These are phyloP conservation scores for Tolypocladium ovalisporum DNA, from an alignment of 2,329 filamentous ascomycete species.

Conservation along the genomic window DNA sequence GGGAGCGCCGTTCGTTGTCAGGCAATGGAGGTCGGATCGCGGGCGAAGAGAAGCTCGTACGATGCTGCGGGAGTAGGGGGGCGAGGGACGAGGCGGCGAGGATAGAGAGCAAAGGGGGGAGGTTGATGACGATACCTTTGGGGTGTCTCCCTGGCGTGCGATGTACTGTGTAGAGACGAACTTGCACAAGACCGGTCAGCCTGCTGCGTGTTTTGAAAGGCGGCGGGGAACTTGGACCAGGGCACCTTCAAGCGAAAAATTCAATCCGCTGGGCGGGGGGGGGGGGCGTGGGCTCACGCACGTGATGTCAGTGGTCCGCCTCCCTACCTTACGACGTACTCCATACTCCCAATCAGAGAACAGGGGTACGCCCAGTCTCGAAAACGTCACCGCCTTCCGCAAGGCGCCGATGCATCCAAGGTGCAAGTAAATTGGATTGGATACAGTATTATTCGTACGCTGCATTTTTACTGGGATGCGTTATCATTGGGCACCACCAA, in stretches of 20 bases:
- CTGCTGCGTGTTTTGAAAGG: constrained; percentile 29
- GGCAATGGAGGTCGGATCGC: constrained; percentile 6
- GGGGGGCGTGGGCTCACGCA: constrained; percentile 17
- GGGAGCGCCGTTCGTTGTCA: constrained; percentile 7
- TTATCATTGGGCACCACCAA: background rate
- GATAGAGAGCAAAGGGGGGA: constrained; percentile 8
- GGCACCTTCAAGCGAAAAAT: constrained; percentile 30
- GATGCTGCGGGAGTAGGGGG: constrained; percentile 6
- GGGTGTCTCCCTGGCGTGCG: constrained; percentile 14
- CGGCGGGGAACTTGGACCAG: constrained; percentile 28
- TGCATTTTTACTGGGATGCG: background rate
- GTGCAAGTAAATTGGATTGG: background rate
- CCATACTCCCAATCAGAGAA: constrained; percentile 5
- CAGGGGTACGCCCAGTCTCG: background rate
- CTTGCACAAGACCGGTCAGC: constrained; percentile 20
- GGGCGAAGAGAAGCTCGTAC: constrained; percentile 3
- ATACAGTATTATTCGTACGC: background rate
- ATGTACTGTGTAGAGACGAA: constrained; percentile 22
- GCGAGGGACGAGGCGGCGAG: constrained; percentile 15
- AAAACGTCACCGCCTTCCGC: constrained; percentile 1
- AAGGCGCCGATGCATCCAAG: background rate
- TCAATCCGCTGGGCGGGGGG: constrained; percentile 23
- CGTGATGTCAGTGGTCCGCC: constrained; percentile 18
- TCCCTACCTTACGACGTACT: too few relatives aligned
- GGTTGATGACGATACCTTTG: constrained; percentile 7